Base-by-base conservation (phyloP, 768 basidiomycete species). In the Psilocybe subaeruginosa region DNA sequence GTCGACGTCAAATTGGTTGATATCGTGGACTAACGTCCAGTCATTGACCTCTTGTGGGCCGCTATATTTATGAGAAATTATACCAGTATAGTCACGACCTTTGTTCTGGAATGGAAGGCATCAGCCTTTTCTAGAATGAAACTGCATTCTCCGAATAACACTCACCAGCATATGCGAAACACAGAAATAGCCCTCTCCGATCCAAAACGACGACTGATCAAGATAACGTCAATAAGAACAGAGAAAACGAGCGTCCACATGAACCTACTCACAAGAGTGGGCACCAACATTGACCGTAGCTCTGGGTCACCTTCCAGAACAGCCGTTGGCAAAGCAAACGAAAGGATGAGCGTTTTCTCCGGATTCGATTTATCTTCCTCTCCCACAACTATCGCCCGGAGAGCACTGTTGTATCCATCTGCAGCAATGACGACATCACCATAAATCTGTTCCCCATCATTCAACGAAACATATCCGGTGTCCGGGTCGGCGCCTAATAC, bases 401-500 rank as follows among this genome's bases (percentile, higher is more conserved):
- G 69, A 29, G 74, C 56, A 58, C 80, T 85, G 14, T 73, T 69
- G 46, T 74, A 75, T 5, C 88, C 88, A 69, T 89, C 88, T 3
- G 88, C 87, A 33, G 83, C 87, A 17, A 89, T 77, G 55, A 89
- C 73, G 30, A 87, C 71, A 68, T 89, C 85, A 14, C 81, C 82
- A 14, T 64, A 66, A 8, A 86, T 57, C 11, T 66, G 73, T 54
- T 80, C 74, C 16, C 85, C 85, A 37, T 69, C 74, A 23, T 78
- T 77, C 37, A 80, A 66, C 1, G 69, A 74, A 4, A 83, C 76
- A 49, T 71, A 68, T 8, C 78, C 74, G 30, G 70, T 60, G 17
- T 73, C 62, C 17, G 69, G 59, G 23, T 78, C 73, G 37, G 76
- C 73, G 2, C 66, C 55, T 8, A 66, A 60, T 0, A 83, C 81